Base-by-base conservation (phyloP, 2,329 filamentous ascomycete species). In the Scedosporium aurantiacum region DNA sequence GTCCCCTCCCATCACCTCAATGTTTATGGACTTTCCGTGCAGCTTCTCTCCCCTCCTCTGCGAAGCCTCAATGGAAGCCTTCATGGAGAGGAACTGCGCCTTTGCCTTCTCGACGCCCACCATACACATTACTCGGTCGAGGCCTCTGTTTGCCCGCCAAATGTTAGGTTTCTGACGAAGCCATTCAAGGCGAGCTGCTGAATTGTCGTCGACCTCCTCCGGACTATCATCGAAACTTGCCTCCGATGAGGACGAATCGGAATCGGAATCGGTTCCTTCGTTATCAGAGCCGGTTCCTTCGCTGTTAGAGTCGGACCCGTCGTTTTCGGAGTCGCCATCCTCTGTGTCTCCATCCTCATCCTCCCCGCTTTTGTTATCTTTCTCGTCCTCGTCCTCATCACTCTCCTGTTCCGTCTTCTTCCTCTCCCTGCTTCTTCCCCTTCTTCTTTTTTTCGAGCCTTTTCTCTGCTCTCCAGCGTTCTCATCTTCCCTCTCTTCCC, bases 81-180 rank as follows among this genome's bases (percentile, higher is more conserved):
- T 90, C 68, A 89, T 83, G 0, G 68, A 66, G 0, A 91, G 71
- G 27, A 91, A 82, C 14, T 83, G 69, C 1, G 76, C 67, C 64
- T 92, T 92, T 47, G 91, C 85, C 0, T 79, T 73, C 65, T 91
- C 88, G 0, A 92, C 74, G 0, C 89, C 88, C 50, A 87, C 83
- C 82, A 91, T 85, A 0, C 69, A 70, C 84, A 91, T 90, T 6
- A 91, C 67, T 0, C 75, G 68, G 63, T 91, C 87, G 0, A 91
- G 67, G 0, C 79, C 75, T 0, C 70, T 66, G 63, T 83, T 89
- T 5, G 18, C 12, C 21, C 50, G 18, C 50, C 50, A 54, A 5
- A 54, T 54, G 12, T 54, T 54, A 21, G 50, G 50, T 54, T 54
- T 54, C 50, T 54, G 50, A 18, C 50, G 50, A 14, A 54, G 50